A percentile compares a stretch with the other conserved stretches of the same genome.
Conservation (phyloP, 2,329 filamentous ascomycete genomes). For the Xylaria sp. region DNA sequence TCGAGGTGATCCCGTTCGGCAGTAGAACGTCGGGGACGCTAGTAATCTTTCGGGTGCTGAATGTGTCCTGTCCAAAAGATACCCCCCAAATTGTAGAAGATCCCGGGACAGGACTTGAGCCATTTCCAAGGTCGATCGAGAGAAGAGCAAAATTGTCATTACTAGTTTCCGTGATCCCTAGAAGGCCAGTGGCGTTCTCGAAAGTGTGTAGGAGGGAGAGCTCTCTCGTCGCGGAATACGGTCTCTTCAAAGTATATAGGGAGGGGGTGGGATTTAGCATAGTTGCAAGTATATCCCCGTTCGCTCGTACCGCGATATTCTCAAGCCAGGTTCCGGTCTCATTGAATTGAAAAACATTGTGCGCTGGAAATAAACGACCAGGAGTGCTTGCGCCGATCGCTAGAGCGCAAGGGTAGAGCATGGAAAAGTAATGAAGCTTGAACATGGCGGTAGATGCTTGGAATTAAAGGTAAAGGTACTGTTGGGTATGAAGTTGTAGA, state of each 20-base stretch:
- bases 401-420: not conserved
- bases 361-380: constrained; percentile 27
- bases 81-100: constrained; percentile 39
- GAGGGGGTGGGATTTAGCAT: constrained; percentile 44
- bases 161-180: constrained; percentile 49
- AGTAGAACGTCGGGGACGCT: constrained; percentile 37
- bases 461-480: not conserved
- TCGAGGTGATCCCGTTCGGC: constrained; percentile 43
- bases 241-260: constrained; percentile 46
- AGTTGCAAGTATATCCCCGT: constrained; percentile 49
- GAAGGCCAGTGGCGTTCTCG: constrained; percentile 40
- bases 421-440: not conserved
- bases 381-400: not conserved
- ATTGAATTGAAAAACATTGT: constrained; percentile 40
- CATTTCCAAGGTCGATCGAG: constrained; percentile 23
- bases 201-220: constrained; percentile 46
- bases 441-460: constrained; percentile 8
- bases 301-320: constrained; percentile 49
- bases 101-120: constrained; percentile 29
- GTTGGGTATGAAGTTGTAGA: not conserved
- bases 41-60: constrained; percentile 35
- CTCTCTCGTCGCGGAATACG: constrained; percentile 37
- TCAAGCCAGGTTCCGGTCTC: constrained; percentile 45
- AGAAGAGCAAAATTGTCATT: constrained; percentile 42
- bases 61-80: constrained; percentile 16